Evolutionary conservation across 139 green algal genomes (phyloP).

Genomic region (Gonium pectorale): DNA sequence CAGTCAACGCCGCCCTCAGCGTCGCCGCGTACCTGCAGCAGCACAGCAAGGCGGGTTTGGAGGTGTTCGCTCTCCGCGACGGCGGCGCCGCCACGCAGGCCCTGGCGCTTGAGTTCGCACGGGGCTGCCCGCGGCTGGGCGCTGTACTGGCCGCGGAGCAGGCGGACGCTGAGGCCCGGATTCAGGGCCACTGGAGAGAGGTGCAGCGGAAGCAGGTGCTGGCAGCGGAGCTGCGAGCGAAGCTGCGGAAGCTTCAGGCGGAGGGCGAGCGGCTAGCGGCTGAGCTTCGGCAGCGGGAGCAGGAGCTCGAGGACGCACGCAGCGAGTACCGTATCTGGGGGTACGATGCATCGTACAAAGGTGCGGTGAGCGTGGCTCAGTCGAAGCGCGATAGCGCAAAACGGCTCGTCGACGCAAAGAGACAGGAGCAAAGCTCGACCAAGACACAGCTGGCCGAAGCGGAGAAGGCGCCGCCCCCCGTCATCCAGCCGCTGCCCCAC

Average conservation of each 20-base stretch:
- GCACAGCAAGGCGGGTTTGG: neutral
- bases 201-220: constrained; percentile 56
- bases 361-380: too few relatives aligned
- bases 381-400: neutral
- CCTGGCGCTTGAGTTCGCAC: constrained; percentile 44
- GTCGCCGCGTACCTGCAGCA: constrained; percentile 61
- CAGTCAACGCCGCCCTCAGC: constrained; percentile 47
- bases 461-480: constrained; percentile 41
- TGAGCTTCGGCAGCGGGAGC: too few relatives aligned
- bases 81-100: constrained; percentile 44
- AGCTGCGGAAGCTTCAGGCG: neutral
- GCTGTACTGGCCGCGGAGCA: constrained; percentile 38
- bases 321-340: too few relatives aligned
- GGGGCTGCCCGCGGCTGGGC: neutral
- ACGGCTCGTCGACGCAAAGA: neutral
- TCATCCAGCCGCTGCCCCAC: constrained; percentile 63
- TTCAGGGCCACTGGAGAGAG: constrained; percentile 53
- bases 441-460: neutral
- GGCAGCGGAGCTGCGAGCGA: neutral
- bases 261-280: neutral
- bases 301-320: too few relatives aligned
- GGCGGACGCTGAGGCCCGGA: constrained; percentile 26
- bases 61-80: constrained; percentile 43
- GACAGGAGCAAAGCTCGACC: too few relatives aligned
- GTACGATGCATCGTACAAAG: too few relatives aligned